These are phyloP conservation scores for Lotmaria passim DNA, from an alignment of 208 protist species.

Conservation along the genomic window DNA sequence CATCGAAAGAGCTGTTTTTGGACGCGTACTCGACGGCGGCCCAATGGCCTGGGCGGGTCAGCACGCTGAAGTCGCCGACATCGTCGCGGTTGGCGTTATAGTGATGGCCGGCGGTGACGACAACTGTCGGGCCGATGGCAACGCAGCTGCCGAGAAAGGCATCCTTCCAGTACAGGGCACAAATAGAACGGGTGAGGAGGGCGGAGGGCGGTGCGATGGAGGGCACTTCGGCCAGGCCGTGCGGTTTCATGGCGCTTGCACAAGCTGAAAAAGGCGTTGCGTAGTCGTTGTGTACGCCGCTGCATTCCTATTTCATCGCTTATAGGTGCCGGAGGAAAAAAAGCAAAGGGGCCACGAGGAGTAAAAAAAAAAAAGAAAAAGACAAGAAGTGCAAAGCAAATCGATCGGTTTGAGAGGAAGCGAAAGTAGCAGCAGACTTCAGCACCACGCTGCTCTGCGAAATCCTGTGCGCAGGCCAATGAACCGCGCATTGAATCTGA, in stretches of 20 bases:
- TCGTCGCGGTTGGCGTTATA: conserved; percentile 80
- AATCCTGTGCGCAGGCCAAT: too few relatives aligned
- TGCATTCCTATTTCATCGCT: not conserved
- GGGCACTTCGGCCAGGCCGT: conserved; percentile 49
- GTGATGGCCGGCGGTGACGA: conserved; percentile 84
- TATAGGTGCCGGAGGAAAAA: too few relatives aligned
- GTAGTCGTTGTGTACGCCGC: not conserved
- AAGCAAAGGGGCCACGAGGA: too few relatives aligned
- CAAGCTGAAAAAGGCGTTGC: not conserved
- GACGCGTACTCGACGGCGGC: conserved; percentile 55
- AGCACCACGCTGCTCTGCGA: too few relatives aligned
- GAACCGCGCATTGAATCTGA: too few relatives aligned
- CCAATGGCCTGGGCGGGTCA: conserved; percentile 43
- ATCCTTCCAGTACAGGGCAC: conserved; percentile 79
- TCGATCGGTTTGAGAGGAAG: too few relatives aligned
- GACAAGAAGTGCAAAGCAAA: too few relatives aligned
- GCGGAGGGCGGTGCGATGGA: conserved; percentile 39
- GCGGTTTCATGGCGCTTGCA: conserved; percentile 41
- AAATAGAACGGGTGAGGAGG: conserved; percentile 46
- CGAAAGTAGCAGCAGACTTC: too few relatives aligned
- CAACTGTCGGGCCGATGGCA: conserved; percentile 56
- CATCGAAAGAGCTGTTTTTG: conserved; percentile 66
- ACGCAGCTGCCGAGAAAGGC: conserved; percentile 81
- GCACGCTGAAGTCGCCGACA: conserved; percentile 78
- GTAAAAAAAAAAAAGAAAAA: too few relatives aligned